These are phyloP conservation scores for Eimeria praecox DNA, from an alignment of 169 alveolate species.

Conservation along the genomic window DNA sequence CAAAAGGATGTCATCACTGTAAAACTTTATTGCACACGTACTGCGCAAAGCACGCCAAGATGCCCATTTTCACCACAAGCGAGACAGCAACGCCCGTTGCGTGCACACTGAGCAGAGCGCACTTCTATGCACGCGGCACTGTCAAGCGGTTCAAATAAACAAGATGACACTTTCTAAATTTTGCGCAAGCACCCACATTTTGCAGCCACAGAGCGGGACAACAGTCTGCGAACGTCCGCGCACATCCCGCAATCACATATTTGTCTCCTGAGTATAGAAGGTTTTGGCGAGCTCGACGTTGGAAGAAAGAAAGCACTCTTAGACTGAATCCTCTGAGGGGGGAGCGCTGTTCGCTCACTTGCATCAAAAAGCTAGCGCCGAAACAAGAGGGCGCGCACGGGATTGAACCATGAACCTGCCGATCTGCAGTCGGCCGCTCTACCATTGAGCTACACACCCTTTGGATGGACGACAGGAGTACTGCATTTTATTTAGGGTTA, in stretches of 20 bases:
- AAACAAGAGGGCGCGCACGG: conserved; percentile 95
- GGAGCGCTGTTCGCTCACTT: too few relatives aligned
- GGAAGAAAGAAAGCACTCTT: background rate
- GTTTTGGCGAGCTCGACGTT: background rate
- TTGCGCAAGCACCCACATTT: background rate
- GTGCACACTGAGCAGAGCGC: background rate
- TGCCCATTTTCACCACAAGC: too few relatives aligned
- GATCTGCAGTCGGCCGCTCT: conserved; percentile 98
- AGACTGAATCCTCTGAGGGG: too few relatives aligned
- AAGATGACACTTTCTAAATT: background rate
- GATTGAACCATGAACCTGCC: conserved; percentile 96
- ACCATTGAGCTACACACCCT: conserved; percentile 97
- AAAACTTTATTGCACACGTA: background rate
- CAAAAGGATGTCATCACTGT: background rate
- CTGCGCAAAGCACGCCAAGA: background rate
- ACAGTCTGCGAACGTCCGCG: background rate
- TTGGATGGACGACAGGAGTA: too few relatives aligned
- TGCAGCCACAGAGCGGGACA: background rate
- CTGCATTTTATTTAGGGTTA: too few relatives aligned
- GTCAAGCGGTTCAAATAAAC: background rate
- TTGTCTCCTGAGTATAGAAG: background rate
- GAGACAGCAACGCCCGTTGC: background rate
- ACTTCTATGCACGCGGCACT: background rate
- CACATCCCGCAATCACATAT: background rate
- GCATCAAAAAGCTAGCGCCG: too few relatives aligned